Percentiles rank a stretch among this genome's conserved stretches.
Evolutionary conservation across 495 filamentous ascomycete genomes (phyloP).

Genomic region (Chaetomium cochliodes): DNA sequence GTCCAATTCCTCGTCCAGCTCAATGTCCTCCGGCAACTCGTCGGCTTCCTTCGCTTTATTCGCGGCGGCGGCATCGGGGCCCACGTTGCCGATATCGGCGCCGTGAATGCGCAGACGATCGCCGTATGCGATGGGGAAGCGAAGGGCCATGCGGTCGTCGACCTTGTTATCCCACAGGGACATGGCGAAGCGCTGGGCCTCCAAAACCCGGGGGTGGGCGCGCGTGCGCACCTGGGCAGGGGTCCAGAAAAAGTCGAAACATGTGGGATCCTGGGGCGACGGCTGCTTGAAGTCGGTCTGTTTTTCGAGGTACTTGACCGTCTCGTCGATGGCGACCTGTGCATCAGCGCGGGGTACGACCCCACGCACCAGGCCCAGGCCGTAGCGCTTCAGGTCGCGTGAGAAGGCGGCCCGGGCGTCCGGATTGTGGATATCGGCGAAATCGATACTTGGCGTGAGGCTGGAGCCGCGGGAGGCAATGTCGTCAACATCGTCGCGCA

Average conservation of each 20-base stretch:
- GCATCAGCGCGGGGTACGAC: conserved; percentile 61
- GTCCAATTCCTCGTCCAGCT: conserved; percentile 25
- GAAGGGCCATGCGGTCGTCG: conserved; percentile 57
- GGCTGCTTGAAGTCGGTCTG: conserved; percentile 55
- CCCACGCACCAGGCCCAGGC: conserved; percentile 64
- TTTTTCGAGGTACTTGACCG: conserved; percentile 61
- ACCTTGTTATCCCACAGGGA: conserved; percentile 74
- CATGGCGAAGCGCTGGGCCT: conserved; percentile 76
- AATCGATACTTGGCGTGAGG: conserved; percentile 67
- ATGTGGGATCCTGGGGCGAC: conserved; percentile 61
- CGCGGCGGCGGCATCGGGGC: conserved; percentile 28
- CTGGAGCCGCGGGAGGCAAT: conserved; percentile 49
- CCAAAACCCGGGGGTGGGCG: conserved; percentile 69
- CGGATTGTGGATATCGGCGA: conserved; percentile 54
- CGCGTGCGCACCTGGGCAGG: conserved; percentile 77
- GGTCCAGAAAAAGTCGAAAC: conserved; percentile 93
- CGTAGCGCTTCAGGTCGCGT: conserved; percentile 60
- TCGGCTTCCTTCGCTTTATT: conserved; percentile 32
- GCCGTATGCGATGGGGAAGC: conserved; percentile 73
- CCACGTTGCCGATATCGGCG: conserved; percentile 40
- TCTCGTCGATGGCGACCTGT: conserved; percentile 54
- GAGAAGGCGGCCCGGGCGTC: conserved; percentile 50
- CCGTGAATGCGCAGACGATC: conserved; percentile 78
- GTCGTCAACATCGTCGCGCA: conserved; percentile 58
- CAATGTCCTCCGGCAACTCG: conserved; percentile 17